Evolutionary conservation across 768 basidiomycete genomes (phyloP).

Genomic region (Xerocomellus amylosporus): DNA sequence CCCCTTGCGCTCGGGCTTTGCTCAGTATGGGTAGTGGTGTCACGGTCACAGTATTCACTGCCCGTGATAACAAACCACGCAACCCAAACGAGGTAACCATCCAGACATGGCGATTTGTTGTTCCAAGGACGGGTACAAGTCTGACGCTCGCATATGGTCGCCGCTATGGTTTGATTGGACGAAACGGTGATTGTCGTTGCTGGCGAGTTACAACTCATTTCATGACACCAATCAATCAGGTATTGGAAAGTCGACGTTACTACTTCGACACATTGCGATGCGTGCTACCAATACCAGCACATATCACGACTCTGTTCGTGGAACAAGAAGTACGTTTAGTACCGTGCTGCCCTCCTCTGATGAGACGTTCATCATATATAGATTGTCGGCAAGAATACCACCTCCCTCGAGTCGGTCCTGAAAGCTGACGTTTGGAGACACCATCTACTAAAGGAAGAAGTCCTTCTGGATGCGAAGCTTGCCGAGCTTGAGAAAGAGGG

Average conservation of each 20-base stretch:
- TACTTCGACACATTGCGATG: constrained; percentile 91
- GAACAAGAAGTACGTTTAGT: constrained; percentile 80
- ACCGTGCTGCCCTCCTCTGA: not conserved
- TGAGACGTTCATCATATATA: constrained; percentile 26
- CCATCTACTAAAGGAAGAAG: constrained; percentile 84
- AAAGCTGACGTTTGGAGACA: constrained; percentile 99
- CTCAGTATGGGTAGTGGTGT: too few relatives aligned
- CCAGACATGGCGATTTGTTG: too few relatives aligned
- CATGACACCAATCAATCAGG: constrained; percentile 36
- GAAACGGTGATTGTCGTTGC: constrained; percentile 52
- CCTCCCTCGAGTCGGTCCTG: constrained; percentile 91
- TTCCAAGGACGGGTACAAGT: constrained; percentile 70
- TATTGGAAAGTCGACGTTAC: constrained; percentile 97
- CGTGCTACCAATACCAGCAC: constrained; percentile 90
- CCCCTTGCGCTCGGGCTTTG: too few relatives aligned
- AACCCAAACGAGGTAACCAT: too few relatives aligned
- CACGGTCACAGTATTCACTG: too few relatives aligned
- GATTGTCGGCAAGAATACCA: constrained; percentile 92
- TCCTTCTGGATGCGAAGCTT: constrained; percentile 67
- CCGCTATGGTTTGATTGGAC: constrained; percentile 89
- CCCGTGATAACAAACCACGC: too few relatives aligned
- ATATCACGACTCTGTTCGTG: constrained; percentile 96
- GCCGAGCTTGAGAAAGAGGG: constrained; percentile 67
- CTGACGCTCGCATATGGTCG: constrained; percentile 87
- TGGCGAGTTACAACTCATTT: not conserved